phyloP scores from a whole-genome alignment of 345 rosid species.

The Leavenworthia alabamica region DNA sequence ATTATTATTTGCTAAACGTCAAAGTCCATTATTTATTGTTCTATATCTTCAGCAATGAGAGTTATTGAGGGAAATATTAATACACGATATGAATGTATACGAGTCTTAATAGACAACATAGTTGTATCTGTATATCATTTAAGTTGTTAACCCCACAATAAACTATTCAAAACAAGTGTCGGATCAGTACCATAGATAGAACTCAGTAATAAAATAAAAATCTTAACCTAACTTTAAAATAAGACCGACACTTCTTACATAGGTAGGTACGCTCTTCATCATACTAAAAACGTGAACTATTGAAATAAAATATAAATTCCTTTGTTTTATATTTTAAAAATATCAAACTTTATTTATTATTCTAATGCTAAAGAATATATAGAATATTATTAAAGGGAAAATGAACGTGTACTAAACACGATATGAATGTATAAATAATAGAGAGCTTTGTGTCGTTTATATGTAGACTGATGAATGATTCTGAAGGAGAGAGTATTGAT shows the following conservation, averaged over 20 bases:
- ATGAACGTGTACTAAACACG: neutral
- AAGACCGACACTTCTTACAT: neutral
- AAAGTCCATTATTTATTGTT: neutral
- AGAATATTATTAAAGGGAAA: neutral
- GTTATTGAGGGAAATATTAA: neutral
- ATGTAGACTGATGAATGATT: neutral
- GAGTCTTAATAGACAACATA: neutral
- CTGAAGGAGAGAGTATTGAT: neutral
- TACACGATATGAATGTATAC: neutral
- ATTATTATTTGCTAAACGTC: neutral
- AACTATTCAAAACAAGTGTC: neutral
- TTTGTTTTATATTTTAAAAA: neutral
- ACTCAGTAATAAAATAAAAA: neutral
- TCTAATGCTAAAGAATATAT: neutral
- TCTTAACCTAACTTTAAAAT: neutral
- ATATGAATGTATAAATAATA: neutral
- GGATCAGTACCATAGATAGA: neutral
- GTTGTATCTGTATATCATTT: neutral
- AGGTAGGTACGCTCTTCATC: conserved; percentile 16
- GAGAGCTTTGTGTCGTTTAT: neutral
- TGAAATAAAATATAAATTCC: neutral
- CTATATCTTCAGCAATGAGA: neutral
- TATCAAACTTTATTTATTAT: neutral
- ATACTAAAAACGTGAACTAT: conserved; percentile 21
- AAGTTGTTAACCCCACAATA: neutral